Percentiles rank a stretch among this genome's conserved stretches.
These are phyloP conservation scores for Stereum hirsutum DNA, from an alignment of 1,284 basidiomycete species.

Conservation along the genomic window DNA sequence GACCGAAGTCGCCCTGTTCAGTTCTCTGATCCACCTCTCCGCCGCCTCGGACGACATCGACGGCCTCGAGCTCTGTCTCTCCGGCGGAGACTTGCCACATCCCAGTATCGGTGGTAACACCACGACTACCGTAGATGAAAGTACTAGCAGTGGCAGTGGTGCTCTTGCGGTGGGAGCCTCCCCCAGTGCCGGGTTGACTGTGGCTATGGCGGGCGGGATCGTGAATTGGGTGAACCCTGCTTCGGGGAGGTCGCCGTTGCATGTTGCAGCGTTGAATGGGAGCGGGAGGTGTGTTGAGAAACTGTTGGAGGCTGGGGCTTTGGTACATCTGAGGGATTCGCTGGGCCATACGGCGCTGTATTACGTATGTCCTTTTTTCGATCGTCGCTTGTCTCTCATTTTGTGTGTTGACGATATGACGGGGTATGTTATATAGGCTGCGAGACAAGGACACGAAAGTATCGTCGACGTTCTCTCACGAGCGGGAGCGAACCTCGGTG, in stretches of 20 bases:
- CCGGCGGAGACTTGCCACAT: no score
- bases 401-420: no score
- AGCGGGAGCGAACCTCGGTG: conserved; percentile 68
- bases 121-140: no score
- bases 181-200: conserved; percentile 7
- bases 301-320: conserved; percentile 70
- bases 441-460: conserved; percentile 52
- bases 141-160: no score
- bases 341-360: conserved; percentile 80
- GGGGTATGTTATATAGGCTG: conserved; percentile 44
- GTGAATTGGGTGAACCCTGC: conserved; percentile 62
- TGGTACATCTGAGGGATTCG: conserved; percentile 77
- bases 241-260: conserved; percentile 70
- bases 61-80: conserved; percentile 51
- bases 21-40: conserved; percentile 72
- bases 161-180: conserved; percentile 13
- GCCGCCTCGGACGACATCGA: conserved; percentile 59
- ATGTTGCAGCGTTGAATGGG: conserved; percentile 73
- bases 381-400: neutral
- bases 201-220: conserved; percentile 48
- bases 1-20: conserved; percentile 61
- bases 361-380: conserved; percentile 39
- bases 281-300: conserved; percentile 42
- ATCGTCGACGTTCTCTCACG: conserved; percentile 62
- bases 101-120: no score